Evolutionary conservation across 306 rosid species (phyloP).

Genomic region (Pyrus betulifolia): DNA sequence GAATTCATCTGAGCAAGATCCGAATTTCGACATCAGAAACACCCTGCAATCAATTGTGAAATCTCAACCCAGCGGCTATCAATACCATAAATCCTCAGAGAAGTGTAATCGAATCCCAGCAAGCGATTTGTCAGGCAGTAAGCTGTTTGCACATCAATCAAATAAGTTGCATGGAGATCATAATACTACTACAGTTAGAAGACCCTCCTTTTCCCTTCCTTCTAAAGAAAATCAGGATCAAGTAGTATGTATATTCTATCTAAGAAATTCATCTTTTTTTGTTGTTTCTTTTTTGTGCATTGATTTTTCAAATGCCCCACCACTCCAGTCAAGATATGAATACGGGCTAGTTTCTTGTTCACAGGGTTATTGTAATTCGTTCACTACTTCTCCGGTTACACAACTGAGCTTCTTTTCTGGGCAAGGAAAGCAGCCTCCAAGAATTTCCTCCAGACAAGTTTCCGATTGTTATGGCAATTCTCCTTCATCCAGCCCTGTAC

Average conservation of each 20-base stretch:
- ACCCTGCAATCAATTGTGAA: constrained; percentile 49
- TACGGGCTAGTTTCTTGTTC: constrained; percentile 1
- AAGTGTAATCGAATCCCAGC: constrained; percentile 19
- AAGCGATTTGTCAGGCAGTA: neutral
- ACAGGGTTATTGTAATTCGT: constrained; percentile 35
- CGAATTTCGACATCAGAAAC: constrained; percentile 35
- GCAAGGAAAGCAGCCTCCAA: constrained; percentile 43
- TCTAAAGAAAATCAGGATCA: constrained; percentile 45
- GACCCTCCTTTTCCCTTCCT: constrained; percentile 25
- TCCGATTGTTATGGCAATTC: constrained; percentile 21
- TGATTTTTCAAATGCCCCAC: neutral
- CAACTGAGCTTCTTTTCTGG: constrained; percentile 37
- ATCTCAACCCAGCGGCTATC: constrained; percentile 17
- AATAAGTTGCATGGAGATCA: constrained; percentile 27
- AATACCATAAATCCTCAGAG: constrained; percentile 19
- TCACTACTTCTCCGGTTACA: constrained; percentile 22
- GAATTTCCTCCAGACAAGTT: constrained; percentile 26
- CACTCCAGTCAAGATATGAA: neutral
- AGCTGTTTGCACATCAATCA: constrained; percentile 31
- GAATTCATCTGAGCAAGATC: constrained; percentile 31
- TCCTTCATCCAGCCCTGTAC: constrained; percentile 29
- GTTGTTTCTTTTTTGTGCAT: neutral
- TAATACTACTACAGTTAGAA: constrained; percentile 13
- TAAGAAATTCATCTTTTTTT: neutral
- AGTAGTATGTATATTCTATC: constrained; percentile 25